These are phyloP conservation scores for Pythium aristosporum DNA, from an alignment of 352 stramenopile species.

Conservation along the genomic window DNA sequence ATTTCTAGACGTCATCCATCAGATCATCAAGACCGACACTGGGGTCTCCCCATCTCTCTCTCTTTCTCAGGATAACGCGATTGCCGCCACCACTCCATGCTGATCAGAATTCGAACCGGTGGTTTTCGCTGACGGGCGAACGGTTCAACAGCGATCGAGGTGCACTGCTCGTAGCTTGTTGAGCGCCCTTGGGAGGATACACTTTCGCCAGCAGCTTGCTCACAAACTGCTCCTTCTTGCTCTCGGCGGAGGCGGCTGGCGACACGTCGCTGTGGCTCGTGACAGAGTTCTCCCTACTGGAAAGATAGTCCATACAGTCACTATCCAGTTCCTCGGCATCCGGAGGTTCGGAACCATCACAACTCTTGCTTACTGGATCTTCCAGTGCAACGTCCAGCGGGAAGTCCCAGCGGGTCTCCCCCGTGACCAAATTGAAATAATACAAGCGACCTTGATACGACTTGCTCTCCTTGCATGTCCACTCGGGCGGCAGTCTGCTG, in stretches of 20 bases:
- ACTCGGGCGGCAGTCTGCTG: constrained; percentile 28
- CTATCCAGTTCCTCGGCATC: too few species aligned
- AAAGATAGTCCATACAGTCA: too few species aligned
- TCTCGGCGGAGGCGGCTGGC: background rate
- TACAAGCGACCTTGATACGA: constrained; percentile 51
- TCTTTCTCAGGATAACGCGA: too few species aligned
- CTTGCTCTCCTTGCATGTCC: constrained; percentile 67
- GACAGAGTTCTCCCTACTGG: background rate
- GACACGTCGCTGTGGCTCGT: background rate
- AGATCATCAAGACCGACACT: too few species aligned
- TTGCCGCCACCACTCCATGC: too few species aligned
- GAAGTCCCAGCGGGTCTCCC: constrained; percentile 65
- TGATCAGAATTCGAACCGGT: background rate
- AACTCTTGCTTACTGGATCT: background rate
- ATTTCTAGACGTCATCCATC: too few species aligned
- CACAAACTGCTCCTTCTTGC: background rate
- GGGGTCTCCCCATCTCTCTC: too few species aligned
- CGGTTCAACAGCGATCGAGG: constrained; percentile 1
- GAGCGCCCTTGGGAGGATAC: background rate
- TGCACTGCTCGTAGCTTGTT: background rate
- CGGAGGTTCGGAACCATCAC: too few species aligned
- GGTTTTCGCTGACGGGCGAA: background rate
- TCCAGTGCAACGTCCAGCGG: constrained; percentile 25
- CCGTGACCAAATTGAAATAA: constrained; percentile 64
- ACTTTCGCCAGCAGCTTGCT: constrained; percentile 4